Conservation (phyloP, 768 basidiomycete genomes). For the Terana coerulea region DNA sequence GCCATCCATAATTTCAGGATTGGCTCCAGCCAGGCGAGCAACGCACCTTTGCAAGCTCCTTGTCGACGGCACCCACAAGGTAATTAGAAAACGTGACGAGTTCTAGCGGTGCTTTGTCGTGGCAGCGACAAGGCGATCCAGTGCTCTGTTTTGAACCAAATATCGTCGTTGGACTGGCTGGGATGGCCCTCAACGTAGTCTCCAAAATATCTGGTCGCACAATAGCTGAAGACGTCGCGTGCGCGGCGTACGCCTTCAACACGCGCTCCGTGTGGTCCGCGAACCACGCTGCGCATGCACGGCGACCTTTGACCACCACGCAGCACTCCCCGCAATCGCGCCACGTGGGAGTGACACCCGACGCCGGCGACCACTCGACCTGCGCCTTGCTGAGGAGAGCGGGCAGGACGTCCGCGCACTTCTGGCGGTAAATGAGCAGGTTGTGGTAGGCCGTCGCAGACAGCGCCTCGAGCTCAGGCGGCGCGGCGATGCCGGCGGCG, state of each 20-base stretch:
- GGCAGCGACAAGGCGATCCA: no score
- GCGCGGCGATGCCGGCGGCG: neutral
- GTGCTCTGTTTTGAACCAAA: no score
- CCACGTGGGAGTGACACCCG: neutral
- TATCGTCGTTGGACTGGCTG: no score
- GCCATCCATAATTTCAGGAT: no score
- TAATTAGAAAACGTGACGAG: no score
- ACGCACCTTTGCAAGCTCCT: no score
- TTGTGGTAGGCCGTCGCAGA: neutral
- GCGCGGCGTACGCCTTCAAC: neutral
- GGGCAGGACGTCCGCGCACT: neutral
- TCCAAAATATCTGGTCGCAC: no score
- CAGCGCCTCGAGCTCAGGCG: neutral
- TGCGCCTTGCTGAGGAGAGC: neutral
- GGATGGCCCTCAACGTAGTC: no score
- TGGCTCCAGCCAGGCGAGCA: no score
- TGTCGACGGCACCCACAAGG: no score
- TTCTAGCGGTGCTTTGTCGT: no score
- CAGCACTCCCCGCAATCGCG: neutral
- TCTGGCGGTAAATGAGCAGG: slow-evolving; percentile 4
- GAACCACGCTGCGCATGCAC: neutral
- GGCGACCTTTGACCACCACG: neutral
- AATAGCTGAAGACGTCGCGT: no score
- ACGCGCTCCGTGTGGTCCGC: neutral
- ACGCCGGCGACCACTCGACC: neutral